These are phyloP conservation scores for Coniochaeta sp. DNA, from an alignment of 2,329 filamentous ascomycete species.

Conservation along the genomic window DNA sequence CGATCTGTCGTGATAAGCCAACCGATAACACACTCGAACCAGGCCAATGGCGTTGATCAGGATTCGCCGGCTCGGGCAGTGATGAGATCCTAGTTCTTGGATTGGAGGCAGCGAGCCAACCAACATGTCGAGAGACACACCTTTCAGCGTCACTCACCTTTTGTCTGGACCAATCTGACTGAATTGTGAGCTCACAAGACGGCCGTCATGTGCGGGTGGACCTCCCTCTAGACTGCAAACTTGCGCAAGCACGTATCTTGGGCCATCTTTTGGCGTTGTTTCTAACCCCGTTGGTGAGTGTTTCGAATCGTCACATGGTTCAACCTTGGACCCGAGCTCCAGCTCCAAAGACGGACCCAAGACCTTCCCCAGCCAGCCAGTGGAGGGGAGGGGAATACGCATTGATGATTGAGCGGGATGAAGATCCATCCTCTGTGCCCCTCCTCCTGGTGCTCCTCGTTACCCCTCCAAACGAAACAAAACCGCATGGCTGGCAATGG, in stretches of 20 bases:
- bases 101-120: neutral
- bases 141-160: neutral
- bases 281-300: neutral
- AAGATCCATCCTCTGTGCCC: neutral
- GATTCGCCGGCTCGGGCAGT: neutral
- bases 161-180: neutral
- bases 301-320: constrained; percentile 2
- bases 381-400: neutral
- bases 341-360: too few species aligned
- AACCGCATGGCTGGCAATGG: too few species aligned
- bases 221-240: neutral
- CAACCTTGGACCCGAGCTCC: neutral
- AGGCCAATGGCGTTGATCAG: constrained; percentile 9
- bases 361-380: neutral
- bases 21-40: constrained; percentile 8
- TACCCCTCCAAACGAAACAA: neutral
- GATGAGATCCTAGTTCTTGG: neutral
- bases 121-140: constrained; percentile 1
- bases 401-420: neutral
- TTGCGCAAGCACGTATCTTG: neutral
- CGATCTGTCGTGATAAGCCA: constrained; percentile 3
- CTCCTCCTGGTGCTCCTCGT: neutral
- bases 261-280: constrained; percentile 4
- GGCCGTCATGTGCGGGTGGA: neutral
- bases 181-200: neutral